phyloP scores from a whole-genome alignment of 148 eudicot genomes.

The Rhododendron griersonianum region DNA sequence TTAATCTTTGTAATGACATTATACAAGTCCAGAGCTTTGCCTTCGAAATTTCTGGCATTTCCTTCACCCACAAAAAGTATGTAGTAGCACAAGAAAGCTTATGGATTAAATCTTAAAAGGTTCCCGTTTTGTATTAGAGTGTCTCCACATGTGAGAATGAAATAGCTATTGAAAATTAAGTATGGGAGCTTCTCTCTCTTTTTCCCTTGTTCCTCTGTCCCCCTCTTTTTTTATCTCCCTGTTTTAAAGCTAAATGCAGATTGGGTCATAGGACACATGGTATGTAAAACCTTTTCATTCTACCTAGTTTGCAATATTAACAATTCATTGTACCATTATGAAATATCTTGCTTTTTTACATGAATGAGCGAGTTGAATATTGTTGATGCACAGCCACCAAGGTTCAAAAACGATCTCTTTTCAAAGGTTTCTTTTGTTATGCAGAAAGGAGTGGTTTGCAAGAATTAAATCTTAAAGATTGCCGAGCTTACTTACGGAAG shows the following conservation, averaged over 20 bases:
- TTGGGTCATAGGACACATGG: background rate
- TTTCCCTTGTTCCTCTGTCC: background rate
- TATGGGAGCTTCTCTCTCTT: background rate
- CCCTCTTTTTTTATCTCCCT: background rate
- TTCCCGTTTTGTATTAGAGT: too few species aligned
- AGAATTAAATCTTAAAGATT: constrained; percentile 45
- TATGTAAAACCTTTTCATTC: background rate
- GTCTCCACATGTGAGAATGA: too few species aligned
- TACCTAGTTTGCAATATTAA: background rate
- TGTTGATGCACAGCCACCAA: background rate
- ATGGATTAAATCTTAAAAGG: background rate
- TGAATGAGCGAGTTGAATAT: background rate
- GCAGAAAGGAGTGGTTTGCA: constrained; percentile 51
- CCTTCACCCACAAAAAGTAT: background rate
- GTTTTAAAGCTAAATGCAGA: background rate
- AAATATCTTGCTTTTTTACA: background rate
- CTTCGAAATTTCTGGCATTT: background rate
- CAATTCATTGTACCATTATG: background rate
- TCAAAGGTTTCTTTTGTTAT: constrained; percentile 9
- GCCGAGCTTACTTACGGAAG: constrained; percentile 56
- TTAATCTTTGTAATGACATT: background rate
- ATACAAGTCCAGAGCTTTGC: background rate
- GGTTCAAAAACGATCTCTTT: background rate
- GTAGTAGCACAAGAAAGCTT: background rate
- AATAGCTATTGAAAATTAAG: too few species aligned